Conservation (phyloP, 345 rosid genomes). For the Bruguiera parviflora region DNA sequence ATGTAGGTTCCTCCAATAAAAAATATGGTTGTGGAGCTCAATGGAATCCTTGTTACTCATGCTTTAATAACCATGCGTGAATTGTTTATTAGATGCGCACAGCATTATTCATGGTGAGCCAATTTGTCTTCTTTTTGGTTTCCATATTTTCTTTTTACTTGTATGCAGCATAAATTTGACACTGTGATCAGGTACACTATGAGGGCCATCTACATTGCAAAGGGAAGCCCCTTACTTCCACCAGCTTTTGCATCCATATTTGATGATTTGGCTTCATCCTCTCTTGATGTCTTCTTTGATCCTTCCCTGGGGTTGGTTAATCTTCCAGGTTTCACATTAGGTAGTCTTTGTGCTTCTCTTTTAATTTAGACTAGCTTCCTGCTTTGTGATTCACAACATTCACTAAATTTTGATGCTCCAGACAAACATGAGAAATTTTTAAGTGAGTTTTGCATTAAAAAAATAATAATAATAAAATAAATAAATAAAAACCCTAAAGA, state of each 20-base stretch:
- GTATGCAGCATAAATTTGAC: conserved; percentile 9
- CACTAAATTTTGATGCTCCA: neutral
- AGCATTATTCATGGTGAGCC: conserved; percentile 87
- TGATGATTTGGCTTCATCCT: conserved; percentile 87
- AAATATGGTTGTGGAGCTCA: conserved; percentile 87
- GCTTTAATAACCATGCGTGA: conserved; percentile 84
- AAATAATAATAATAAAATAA: too few species aligned
- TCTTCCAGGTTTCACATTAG: conserved; percentile 76
- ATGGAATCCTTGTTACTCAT: conserved; percentile 87
- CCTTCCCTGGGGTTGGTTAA: conserved; percentile 73
- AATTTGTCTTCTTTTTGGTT: conserved; percentile 12
- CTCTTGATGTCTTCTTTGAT: conserved; percentile 92
- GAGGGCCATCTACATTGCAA: conserved; percentile 92
- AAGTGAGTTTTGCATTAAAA: too few species aligned
- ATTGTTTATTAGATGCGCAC: conserved; percentile 64
- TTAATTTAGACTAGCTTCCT: neutral
- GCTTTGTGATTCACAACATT: neutral
- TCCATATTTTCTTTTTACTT: conserved; percentile 9
- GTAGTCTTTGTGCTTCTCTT: conserved; percentile 34
- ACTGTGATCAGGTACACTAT: conserved; percentile 66
- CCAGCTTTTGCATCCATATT: conserved; percentile 83
- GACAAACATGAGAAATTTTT: neutral
- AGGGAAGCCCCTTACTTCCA: conserved; percentile 86
- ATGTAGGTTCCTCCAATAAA: conserved; percentile 75
- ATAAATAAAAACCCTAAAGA: too few species aligned